Base-by-base conservation (phyloP, 805 yeast species). In the Ogataea nitratoaversa region DNA sequence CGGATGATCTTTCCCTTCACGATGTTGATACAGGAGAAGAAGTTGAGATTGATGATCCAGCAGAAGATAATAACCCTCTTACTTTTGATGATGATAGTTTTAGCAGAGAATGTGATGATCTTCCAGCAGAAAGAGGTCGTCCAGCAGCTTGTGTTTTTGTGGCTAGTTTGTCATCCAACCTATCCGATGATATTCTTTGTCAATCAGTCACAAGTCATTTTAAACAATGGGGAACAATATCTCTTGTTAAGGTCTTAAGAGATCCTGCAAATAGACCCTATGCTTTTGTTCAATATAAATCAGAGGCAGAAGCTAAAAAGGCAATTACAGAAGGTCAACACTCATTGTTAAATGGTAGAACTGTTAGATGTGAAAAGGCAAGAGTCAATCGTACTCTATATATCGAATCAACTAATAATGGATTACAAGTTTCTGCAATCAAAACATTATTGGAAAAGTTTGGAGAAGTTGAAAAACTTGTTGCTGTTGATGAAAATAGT, bases 111-210 rank as follows among this genome's bases (percentile, higher is more conserved):
- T 29, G 31, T 3, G 47, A 44, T 19, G 42, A 41, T 30, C 46
- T 47, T 4, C 42, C 54, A 11, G 35, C 50, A n/a, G 59, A 58
- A 28, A 49, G 62, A 47, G 86, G 84, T 7, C 71, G 84, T 34
- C 96, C 96, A 13, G 82, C 95, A 0, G 79, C 95, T 1, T 86
- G 95, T 62, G 84, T 87, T 2, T 87, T 88, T 66, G 95, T 87
- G 41, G 95, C 95, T n/a, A 79, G 91, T 59, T 74, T 88, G 38
- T 74, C 86, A 7, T 72, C 90, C 0, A 62, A 68, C 31, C 63
- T 72, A 36, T 59, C 81, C 4, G 96, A 89, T 60, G 90, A 84
- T 56, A 79, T 81, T 34, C 69, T 89, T 40, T 76, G 83, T 54
- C 58, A 71, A 24, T 77, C 91, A 0, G 93, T 88, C 5, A 73